Base-by-base conservation (phyloP, 148 eudicot genomes). In the Pharnaceum exiguum region DNA sequence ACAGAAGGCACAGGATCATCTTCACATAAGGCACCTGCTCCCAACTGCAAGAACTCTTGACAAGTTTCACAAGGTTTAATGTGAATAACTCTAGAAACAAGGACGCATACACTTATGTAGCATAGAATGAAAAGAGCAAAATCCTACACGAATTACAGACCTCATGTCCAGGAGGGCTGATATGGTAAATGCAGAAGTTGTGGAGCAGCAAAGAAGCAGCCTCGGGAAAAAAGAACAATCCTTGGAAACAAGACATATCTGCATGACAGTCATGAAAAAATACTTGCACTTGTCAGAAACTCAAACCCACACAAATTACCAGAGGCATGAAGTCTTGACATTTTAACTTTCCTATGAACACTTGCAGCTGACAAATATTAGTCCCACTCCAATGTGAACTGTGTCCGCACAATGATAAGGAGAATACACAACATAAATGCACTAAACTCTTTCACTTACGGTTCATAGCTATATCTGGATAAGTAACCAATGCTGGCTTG, bases 21-120 rank as follows among this genome's bases (percentile, higher is more conserved):
- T 15, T 75, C 74, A 85, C 78, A 71, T 62, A 88, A 70, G 50
- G 89, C 75, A 70, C 85, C 85, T 42, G 99, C 96, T 81, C 99
- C 96, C 59, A 89, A 89, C 96, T 94, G 89, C 87, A 84, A 86
- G 69, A 81, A 79, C 95, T 78, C 95, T 93, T 89, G 81, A 77
- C 78, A 70, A 76, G 76, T 66, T 67, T 59, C 68, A 72, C 38
- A 36, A 70, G 65, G 70, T 56, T 52, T 60, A 54, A 76, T 48
- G 79, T 85, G 67, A 87, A 73, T 74, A 75, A 72, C 68, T 16
- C 54, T 47, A 67, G 23, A 79, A 60, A 62, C 16, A 63, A 49
- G 37, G 35, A 58, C 5, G 12, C 19, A 52, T 13, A 55, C 18
- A 23, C 8, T 32, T 18, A 22, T 4, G 9, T 29, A 30, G 33